phyloP scores from a whole-genome alignment of 2,329 filamentous ascomycete genomes.

The Grosmannia serpens region DNA sequence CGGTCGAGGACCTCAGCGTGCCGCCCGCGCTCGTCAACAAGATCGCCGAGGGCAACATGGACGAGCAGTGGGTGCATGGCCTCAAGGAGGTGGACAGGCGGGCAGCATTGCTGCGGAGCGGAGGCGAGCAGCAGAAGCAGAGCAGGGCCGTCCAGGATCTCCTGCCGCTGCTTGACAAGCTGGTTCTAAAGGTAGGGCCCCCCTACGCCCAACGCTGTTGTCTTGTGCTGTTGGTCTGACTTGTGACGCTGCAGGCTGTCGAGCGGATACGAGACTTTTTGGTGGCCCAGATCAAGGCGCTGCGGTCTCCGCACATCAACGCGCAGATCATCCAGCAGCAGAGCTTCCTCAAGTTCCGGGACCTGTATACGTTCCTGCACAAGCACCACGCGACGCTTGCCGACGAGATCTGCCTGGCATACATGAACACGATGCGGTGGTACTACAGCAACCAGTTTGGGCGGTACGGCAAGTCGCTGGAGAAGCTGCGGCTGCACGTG shows the following conservation, averaged over 20 bases:
- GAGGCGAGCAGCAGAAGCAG: slow-evolving; percentile 20
- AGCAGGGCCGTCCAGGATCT: slow-evolving; percentile 75
- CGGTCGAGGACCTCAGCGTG: slow-evolving; percentile 85
- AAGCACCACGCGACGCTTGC: slow-evolving; percentile 73
- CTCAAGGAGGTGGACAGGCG: slow-evolving; percentile 76
- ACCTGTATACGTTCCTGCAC: slow-evolving; percentile 75
- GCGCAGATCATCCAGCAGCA: slow-evolving; percentile 95
- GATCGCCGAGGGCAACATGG: slow-evolving; percentile 79
- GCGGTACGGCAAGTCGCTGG: slow-evolving; percentile 72
- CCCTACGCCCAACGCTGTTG: neutral
- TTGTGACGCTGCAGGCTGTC: slow-evolving; percentile 49
- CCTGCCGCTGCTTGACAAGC: slow-evolving; percentile 70
- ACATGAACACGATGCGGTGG: slow-evolving; percentile 98
- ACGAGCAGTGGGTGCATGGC: slow-evolving; percentile 77
- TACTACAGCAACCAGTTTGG: slow-evolving; percentile 90
- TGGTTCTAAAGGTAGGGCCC: slow-evolving; percentile 61
- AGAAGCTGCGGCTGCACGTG: slow-evolving; percentile 71
- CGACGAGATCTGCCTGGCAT: slow-evolving; percentile 83
- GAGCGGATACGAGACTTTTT: slow-evolving; percentile 91
- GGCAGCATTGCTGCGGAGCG: slow-evolving; percentile 51
- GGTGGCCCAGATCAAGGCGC: slow-evolving; percentile 85
- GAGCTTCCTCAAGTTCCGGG: slow-evolving; percentile 77
- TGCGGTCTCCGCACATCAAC: slow-evolving; percentile 92
- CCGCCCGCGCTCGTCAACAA: slow-evolving; percentile 73
- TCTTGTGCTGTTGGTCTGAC: neutral